Evolutionary conservation across 2,329 filamentous ascomycete genomes (phyloP), one percentile per base, ranked within the genome.

Genomic region (Tolypocladium cylindrosporum): DNA sequence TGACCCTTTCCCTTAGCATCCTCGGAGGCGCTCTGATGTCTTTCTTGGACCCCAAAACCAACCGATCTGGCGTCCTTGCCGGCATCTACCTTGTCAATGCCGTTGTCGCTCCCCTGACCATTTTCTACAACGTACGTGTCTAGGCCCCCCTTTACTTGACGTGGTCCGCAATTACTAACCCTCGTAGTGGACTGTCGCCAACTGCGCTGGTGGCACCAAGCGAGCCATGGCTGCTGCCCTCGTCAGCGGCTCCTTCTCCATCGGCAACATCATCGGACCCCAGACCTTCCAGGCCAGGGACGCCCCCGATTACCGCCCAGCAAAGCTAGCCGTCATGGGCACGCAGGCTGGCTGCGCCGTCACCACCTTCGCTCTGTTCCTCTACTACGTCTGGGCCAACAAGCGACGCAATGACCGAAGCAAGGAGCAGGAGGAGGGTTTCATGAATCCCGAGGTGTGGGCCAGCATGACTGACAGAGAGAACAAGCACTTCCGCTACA

Each of bases 401-500:
- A 75, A 74, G 67, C 71, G 62, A 60, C 69, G 73, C 39, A 60
- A 62, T 45, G 65, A 65, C 55, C 58, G 57, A 48, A 66, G 64
- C 24, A 64, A 67, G 34, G 66, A 73, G 57, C 68, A 64, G 21
- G 75, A 80, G 62, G 76, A 76, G 19, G 64, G 65, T 1, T 76
- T 71, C 61, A 65, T 76, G 70, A 67, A 68, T 10, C 73, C 71
- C 2, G 73, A 78, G 58, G 71, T 72, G 5, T 84, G 73, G 77
- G 71, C 70, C 42, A 74, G 76, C 31, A 67, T 81, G 71, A 85
- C 82, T 8, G 83, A 85, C 60, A 75, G 68, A 64, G 77, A 85
- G 69, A 85, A 86, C 63, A 76, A 75, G 64, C 75, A 73, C 24
- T 85, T 85, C 66, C 74, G 79, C 54, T 85, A 85, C 63, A 71